These are phyloP conservation scores for Auriscalpium vulgare DNA, from an alignment of 768 basidiomycete genomes.

Conservation along the genomic window DNA sequence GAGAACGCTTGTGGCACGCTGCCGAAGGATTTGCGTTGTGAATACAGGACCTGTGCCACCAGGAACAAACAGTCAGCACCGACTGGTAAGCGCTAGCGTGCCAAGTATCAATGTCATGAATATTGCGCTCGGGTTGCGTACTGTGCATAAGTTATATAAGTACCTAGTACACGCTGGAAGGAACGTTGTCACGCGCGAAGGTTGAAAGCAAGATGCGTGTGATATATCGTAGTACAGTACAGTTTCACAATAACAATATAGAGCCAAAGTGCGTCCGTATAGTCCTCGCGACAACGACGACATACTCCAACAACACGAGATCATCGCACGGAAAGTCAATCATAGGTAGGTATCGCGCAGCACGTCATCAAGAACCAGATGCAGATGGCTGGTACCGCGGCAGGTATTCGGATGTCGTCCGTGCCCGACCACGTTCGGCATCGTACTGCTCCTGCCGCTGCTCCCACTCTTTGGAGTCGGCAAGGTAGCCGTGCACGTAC, in stretches of 20 bases:
- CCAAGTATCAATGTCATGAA: background rate
- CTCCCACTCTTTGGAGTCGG: background rate
- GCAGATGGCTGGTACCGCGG: background rate
- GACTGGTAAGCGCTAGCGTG: background rate
- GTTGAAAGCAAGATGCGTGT: background rate
- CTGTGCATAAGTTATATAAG: background rate
- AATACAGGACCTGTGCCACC: background rate
- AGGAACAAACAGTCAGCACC: background rate
- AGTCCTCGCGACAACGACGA: background rate
- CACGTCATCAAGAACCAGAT: too few relatives aligned
- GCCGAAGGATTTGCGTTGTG: background rate
- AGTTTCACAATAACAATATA: background rate
- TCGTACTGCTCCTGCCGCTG: background rate
- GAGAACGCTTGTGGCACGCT: constrained; percentile 4
- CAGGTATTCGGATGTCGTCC: background rate
- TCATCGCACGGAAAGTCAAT: background rate
- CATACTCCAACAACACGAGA: background rate
- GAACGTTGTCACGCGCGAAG: background rate
- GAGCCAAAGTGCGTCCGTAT: background rate
- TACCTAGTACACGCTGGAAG: background rate
- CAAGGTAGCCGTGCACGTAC: background rate
- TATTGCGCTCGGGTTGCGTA: background rate
- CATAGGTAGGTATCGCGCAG: background rate
- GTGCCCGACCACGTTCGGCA: background rate
- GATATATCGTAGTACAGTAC: background rate